Base-by-base conservation (phyloP, 2,329 filamentous ascomycete species). In the Neonectria neomacrospora region DNA sequence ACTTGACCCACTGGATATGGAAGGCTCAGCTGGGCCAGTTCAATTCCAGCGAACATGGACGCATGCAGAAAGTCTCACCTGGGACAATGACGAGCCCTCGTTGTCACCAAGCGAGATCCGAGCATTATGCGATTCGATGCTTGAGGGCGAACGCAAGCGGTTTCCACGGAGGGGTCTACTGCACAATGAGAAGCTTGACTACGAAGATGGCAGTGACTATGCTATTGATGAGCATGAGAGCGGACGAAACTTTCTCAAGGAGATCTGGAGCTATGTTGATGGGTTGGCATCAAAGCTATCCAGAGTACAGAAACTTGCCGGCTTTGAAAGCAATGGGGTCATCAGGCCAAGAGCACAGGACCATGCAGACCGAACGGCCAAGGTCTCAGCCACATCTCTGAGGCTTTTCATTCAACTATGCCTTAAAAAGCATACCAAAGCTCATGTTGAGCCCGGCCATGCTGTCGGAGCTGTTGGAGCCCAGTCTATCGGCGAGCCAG, bases 401-500 rank as follows among this genome's bases (percentile, higher is more conserved):
- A 82, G 85, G 45, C 82, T 86, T 1, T 99, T 98, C 78, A 89
- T 99, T 71, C 82, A 85, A 28, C 83, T 95, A 39, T 98, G 95
- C 75, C 82, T 98, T 53, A 88, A 89, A 71, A 98, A 98, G 78
- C 97, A 97, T 78, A 91, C 93, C 70, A 92, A 90, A 77, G 95
- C 95, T 1, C 92, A 93, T 68, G 92, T 97, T 20, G 94, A 99
- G 76, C 94, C 96, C 12, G 96, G 96, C 3, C 95, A 98, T 75
- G 94, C 96, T 5, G 96, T 99, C 0, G 96, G 96, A 66, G 96
- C 96, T 16, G 94, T 98, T 39, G 96, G 96, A 68, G 96, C 96
- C 1, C 96, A 99, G 78, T 98, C 95, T 1, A 99, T 99, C 72
- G 96, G 96, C 80, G 96, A 99, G 75, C 96, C 96, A 0, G 96